Evolutionary conservation across 2,329 filamentous ascomycete species (phyloP), one percentile per base, ranked within the genome.

Genomic region (Aaosphaeria pasadenensis): DNA sequence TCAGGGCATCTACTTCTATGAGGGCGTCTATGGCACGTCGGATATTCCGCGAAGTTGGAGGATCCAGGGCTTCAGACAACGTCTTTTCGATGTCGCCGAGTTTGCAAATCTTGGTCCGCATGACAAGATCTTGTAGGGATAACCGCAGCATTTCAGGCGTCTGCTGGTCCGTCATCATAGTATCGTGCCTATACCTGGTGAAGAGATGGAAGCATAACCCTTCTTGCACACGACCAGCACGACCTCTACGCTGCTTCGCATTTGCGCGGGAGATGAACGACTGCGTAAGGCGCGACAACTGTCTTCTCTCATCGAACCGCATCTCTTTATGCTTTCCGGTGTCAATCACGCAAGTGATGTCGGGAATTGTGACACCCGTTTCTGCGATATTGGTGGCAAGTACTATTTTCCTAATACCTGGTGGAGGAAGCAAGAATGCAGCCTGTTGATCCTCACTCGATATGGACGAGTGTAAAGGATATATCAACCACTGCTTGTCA

Each of bases 341-440:
- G 69, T 99, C 94, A 49, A 99, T 88, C 41, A 99, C 94, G 59
- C 91, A 96, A 0, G 94, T 97, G 30, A 99, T 89, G 66, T 99
- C 94, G 1, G 94, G 94, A 56, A 99, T 99, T 0, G 94, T 99
- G 64, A 99, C 96, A 75, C 94, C 94, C 1, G 94, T 99, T 70
- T 99, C 94, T 4, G 94, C 94, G 67, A 99, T 99, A 64, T 99
- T 99, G 11, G 94, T 99, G 1, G 94, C 91, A 46, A 99, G 80
- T 2, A 99, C 92, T 54, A 99, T 94, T 73, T 99, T 99, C 53
- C 91, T 83, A 48, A 85, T 78, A 0, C 92, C 92, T 3, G 78
- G 79, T 1, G 91, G 90, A 5, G 94, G 94, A 0, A 96, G 74
- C 5, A 89, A 76, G 66, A 99, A 99, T 0, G 94, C 94, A 32